Evolutionary conservation across 495 filamentous ascomycete genomes (phyloP).

Genomic region (Penicillium malachiteum): DNA sequence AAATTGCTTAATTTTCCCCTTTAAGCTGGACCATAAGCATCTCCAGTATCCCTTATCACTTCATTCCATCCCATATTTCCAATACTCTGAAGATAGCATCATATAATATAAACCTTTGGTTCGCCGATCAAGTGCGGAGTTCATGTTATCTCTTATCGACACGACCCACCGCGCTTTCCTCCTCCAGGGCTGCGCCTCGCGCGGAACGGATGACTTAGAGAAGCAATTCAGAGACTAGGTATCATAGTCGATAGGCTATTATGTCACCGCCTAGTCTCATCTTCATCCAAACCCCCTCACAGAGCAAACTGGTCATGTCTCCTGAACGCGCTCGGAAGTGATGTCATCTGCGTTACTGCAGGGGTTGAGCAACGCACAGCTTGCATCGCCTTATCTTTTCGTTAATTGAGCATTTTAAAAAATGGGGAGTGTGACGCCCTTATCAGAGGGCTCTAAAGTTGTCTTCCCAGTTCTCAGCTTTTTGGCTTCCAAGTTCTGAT

Average conservation of each 20-base stretch:
- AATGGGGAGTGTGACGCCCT: conserved; percentile 8
- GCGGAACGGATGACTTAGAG: neutral
- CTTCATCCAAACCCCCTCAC: neutral
- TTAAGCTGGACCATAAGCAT: too few species aligned
- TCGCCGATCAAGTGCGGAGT: conserved; percentile 16
- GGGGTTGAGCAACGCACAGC: neutral
- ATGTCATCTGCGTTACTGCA: conserved; percentile 23
- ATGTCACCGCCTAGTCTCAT: neutral
- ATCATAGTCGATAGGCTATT: too few species aligned
- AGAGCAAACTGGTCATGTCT: conserved; percentile 5
- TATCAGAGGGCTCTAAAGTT: neutral
- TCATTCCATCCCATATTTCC: too few species aligned
- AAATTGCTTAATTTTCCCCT: too few species aligned
- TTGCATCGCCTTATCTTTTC: neutral
- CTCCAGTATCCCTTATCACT: too few species aligned
- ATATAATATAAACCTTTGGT: too few species aligned
- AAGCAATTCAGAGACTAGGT: too few species aligned
- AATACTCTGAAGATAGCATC: too few species aligned
- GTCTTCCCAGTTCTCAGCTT: too few species aligned
- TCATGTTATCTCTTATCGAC: conserved; percentile 17
- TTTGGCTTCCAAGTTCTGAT: neutral
- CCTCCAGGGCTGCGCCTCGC: conserved; percentile 3
- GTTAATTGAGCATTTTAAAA: neutral
- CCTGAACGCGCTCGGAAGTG: conserved; percentile 9
- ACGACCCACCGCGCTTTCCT: conserved; percentile 8